These are phyloP conservation scores for Amanita jacksonii DNA, from an alignment of 768 basidiomycete genomes.

Conservation along the genomic window DNA sequence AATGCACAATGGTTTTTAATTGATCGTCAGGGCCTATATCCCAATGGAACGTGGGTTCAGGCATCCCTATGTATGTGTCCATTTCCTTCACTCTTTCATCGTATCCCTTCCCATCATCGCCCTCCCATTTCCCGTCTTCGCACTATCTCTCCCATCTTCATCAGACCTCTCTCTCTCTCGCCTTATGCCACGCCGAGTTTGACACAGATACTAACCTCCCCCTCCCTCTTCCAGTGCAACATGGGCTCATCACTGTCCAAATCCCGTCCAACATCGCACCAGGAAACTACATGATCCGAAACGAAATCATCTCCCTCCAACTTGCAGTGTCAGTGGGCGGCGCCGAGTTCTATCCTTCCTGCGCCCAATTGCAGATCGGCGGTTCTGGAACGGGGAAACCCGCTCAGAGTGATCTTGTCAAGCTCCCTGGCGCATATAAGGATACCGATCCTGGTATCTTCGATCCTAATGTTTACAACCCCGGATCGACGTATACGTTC, in stretches of 20 bases:
- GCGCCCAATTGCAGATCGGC: constrained; percentile 45
- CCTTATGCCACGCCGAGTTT: no score
- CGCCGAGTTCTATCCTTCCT: constrained; percentile 77
- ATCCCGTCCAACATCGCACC: constrained; percentile 45
- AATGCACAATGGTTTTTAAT: constrained; percentile 49
- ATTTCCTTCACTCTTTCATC: not conserved
- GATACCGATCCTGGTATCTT: constrained; percentile 61
- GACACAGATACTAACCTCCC: not conserved
- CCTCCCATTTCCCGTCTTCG: no score
- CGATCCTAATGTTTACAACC: constrained; percentile 22
- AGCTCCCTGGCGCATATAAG: constrained; percentile 64
- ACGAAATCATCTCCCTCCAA: constrained; percentile 76
- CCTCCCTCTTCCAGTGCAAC: constrained; percentile 30
- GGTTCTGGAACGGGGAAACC: constrained; percentile 47
- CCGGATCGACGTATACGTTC: constrained; percentile 27
- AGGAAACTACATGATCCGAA: constrained; percentile 68
- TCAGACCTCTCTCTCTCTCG: no score
- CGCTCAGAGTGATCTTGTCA: constrained; percentile 39
- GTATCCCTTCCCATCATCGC: no score
- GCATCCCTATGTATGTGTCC: not conserved
- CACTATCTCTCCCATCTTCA: no score
- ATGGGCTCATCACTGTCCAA: constrained; percentile 28
- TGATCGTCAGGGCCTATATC: constrained; percentile 24
- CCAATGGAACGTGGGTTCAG: constrained; percentile 15
- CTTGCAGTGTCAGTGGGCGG: constrained; percentile 45